These are phyloP conservation scores for Cytospora piceae DNA, from an alignment of 2,329 filamentous ascomycete species.

Conservation along the genomic window DNA sequence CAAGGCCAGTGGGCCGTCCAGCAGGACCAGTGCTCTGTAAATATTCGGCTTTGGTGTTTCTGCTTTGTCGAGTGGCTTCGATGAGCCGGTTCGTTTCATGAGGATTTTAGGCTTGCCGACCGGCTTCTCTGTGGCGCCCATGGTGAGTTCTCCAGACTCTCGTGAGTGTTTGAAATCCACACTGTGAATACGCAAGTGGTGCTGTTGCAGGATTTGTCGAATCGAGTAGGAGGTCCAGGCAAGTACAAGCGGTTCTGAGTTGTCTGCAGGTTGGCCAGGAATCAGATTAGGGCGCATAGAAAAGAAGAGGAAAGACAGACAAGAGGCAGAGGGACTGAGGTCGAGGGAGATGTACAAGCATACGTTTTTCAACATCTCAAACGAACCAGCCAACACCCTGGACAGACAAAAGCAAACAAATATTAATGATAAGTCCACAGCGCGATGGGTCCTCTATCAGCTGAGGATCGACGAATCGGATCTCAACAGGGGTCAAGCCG, in stretches of 20 bases:
- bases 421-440: no score
- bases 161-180: neutral
- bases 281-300: no score
- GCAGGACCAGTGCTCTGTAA: neutral
- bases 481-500: no score
- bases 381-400: no score
- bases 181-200: neutral
- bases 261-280: neutral
- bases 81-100: neutral
- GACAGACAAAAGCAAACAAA: no score
- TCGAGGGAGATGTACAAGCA: no score
- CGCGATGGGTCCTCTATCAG: no score
- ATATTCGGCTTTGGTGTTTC: neutral
- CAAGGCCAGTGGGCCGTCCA: neutral
- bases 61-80: neutral
- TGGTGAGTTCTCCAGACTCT: neutral
- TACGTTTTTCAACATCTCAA: no score
- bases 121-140: neutral
- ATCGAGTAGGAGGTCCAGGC: neutral
- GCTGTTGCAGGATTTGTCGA: neutral
- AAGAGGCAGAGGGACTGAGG: no score
- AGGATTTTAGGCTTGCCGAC: neutral
- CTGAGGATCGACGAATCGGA: no score
- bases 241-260: neutral
- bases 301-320: no score